Conservation (phyloP, 2,329 filamentous ascomycete species). For the Diaporthe citri region DNA sequence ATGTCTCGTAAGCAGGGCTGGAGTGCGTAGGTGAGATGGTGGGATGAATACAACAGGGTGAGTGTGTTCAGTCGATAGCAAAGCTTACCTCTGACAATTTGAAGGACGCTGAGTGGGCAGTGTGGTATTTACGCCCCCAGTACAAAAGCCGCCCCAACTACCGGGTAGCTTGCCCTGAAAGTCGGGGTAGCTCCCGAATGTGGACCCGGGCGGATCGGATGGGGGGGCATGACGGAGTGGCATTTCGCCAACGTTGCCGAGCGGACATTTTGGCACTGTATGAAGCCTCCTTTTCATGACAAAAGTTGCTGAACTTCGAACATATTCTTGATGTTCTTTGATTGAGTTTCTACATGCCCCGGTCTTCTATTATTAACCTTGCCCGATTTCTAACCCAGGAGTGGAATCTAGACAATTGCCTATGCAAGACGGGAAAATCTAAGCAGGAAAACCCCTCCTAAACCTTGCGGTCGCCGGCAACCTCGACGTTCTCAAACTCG, state of each 20-base stretch:
- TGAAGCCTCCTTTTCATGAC: not conserved
- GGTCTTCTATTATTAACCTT: not conserved
- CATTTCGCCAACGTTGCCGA: not conserved
- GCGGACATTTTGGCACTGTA: not conserved
- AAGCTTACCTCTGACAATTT: not conserved
- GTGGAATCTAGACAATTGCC: not conserved
- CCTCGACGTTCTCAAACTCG: slow-evolving; percentile 23
- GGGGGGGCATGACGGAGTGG: not conserved
- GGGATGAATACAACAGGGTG: not conserved
- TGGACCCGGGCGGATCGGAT: not conserved
- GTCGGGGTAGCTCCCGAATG: slow-evolving; percentile 16
- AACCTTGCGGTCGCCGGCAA: slow-evolving; percentile 17
- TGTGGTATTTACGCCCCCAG: not conserved
- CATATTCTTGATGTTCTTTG: not conserved
- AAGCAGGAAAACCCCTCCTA: not conserved
- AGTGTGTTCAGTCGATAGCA: not conserved
- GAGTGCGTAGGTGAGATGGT: not conserved
- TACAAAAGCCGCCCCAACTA: not conserved
- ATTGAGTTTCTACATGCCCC: not conserved
- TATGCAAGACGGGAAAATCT: not conserved
- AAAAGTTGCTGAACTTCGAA: not conserved
- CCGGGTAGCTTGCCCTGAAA: not conserved
- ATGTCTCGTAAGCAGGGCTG: not conserved
- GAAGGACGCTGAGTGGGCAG: not conserved
- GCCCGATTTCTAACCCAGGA: not conserved